A percentile compares a stretch with the other conserved stretches of the same genome.
Evolutionary conservation across 192 early-diverging fungal species (phyloP).

Genomic region (Backusella luteola): DNA sequence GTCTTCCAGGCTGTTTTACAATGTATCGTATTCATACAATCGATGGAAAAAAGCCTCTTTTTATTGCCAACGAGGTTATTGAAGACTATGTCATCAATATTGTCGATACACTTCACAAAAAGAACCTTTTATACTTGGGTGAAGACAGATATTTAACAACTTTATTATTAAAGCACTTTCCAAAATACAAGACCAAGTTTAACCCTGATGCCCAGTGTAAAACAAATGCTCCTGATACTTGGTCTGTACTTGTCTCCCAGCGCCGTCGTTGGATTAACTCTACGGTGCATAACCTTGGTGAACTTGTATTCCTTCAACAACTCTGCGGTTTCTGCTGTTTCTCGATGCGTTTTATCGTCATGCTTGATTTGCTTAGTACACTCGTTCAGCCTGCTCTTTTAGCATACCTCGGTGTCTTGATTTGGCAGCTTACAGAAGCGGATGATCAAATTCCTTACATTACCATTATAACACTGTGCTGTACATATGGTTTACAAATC

Average conservation of each 20-base stretch:
- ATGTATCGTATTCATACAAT: slow-evolving; percentile 95
- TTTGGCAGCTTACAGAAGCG: slow-evolving; percentile 58
- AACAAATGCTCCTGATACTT: slow-evolving; percentile 93
- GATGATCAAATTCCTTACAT: slow-evolving; percentile 66
- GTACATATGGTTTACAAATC: slow-evolving; percentile 86
- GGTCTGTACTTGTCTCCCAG: slow-evolving; percentile 92
- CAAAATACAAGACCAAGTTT: slow-evolving; percentile 92
- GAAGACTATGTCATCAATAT: slow-evolving; percentile 89
- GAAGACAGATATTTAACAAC: slow-evolving; percentile 98
- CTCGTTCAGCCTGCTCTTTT: slow-evolving; percentile 90
- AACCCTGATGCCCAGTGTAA: slow-evolving; percentile 89
- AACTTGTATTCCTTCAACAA: slow-evolving; percentile 88
- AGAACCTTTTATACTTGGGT: slow-evolving; percentile 96
- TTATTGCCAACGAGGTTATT: slow-evolving; percentile 87
- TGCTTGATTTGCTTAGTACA: slow-evolving; percentile 90
- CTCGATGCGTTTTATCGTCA: slow-evolving; percentile 95
- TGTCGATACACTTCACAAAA: slow-evolving; percentile 98
- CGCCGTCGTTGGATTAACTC: slow-evolving; percentile 99
- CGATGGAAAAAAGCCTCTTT: slow-evolving; percentile 83
- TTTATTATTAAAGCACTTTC: slow-evolving; percentile 94
- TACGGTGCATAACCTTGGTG: slow-evolving; percentile 97
- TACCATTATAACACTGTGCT: slow-evolving; percentile 80
- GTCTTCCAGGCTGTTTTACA: slow-evolving; percentile 98
- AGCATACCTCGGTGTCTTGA: slow-evolving; percentile 81
- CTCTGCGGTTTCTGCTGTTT: slow-evolving; percentile 97